These are phyloP conservation scores for Suillus discolor DNA, from an alignment of 768 basidiomycete genomes.

Conservation along the genomic window DNA sequence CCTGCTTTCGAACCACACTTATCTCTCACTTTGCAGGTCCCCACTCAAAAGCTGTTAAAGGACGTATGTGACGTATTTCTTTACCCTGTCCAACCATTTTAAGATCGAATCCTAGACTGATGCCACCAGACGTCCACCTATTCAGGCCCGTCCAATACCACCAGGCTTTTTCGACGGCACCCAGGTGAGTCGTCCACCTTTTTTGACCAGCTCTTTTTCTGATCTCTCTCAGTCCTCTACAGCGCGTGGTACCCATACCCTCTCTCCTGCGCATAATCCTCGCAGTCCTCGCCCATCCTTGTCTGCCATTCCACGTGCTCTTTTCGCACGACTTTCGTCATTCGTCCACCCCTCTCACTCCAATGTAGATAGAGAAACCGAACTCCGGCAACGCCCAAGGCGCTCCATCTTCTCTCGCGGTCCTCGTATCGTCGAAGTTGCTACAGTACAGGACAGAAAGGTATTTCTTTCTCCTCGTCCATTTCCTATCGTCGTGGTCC, in stretches of 20 bases:
- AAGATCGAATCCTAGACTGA: background rate
- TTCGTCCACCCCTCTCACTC: background rate
- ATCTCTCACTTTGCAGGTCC: background rate
- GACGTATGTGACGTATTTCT: background rate
- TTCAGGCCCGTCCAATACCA: background rate
- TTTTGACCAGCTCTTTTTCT: background rate
- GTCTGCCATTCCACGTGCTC: background rate
- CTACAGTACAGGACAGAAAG: background rate
- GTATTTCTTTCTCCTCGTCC: background rate
- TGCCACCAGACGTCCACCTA: background rate
- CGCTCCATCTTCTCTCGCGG: background rate
- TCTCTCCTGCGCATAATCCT: background rate
- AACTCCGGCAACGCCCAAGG: background rate
- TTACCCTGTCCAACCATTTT: background rate
- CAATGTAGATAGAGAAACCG: background rate
- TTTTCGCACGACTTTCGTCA: background rate
- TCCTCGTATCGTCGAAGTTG: background rate
- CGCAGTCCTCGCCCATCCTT: background rate
- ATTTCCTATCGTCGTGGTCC: background rate
- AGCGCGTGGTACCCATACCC: background rate
- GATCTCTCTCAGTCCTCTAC: background rate
- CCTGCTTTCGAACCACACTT: background rate
- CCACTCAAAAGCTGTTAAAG: background rate
- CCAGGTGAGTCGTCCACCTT: background rate
- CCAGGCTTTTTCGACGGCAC: background rate